phyloP scores from a whole-genome alignment of 768 basidiomycete species.

The Amanita subjunquillea region DNA sequence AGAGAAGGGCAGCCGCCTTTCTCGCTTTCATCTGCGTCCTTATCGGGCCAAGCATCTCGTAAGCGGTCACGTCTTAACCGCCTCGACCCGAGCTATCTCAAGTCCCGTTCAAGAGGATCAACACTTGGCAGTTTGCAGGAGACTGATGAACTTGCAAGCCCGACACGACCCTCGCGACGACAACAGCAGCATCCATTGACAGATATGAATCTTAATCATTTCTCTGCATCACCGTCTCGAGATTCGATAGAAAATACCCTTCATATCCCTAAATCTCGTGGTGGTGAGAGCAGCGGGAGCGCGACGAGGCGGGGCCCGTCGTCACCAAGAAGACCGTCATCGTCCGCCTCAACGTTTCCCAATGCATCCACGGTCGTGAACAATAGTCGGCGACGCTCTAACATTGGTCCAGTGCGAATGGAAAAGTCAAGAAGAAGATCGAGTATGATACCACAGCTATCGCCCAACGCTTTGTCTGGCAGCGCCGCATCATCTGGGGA shows the following conservation, averaged over 20 bases:
- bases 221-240: slow-evolving; percentile 18
- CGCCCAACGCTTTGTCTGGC: slow-evolving; percentile 29
- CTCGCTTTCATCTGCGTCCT: slow-evolving; percentile 17
- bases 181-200: slow-evolving; percentile 35
- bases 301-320: slow-evolving; percentile 43
- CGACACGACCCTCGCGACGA: slow-evolving; percentile 15
- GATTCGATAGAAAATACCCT: slow-evolving; percentile 15
- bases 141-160: slow-evolving; percentile 47
- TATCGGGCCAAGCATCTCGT: slow-evolving; percentile 19
- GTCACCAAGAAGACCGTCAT: slow-evolving; percentile 24
- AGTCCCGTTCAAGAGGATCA: slow-evolving; percentile 33
- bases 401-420: slow-evolving; percentile 63
- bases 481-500: slow-evolving; percentile 16
- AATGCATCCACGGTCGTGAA: slow-evolving; percentile 2
- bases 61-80: slow-evolving; percentile 55
- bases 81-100: slow-evolving; percentile 62
- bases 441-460: slow-evolving; percentile 69
- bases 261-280: slow-evolving; percentile 29
- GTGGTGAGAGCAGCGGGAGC: slow-evolving; percentile 28
- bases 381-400: slow-evolving; percentile 39
- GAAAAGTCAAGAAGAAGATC: slow-evolving; percentile 71
- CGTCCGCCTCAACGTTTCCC: slow-evolving; percentile 15
- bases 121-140: slow-evolving; percentile 59
- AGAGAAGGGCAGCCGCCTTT: slow-evolving; percentile 23
- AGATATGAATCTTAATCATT: slow-evolving; percentile 58